Evolutionary conservation across 768 basidiomycete genomes (phyloP), one percentile per base, ranked within the genome.

Genomic region (Hemileccinum rubropunctum): DNA sequence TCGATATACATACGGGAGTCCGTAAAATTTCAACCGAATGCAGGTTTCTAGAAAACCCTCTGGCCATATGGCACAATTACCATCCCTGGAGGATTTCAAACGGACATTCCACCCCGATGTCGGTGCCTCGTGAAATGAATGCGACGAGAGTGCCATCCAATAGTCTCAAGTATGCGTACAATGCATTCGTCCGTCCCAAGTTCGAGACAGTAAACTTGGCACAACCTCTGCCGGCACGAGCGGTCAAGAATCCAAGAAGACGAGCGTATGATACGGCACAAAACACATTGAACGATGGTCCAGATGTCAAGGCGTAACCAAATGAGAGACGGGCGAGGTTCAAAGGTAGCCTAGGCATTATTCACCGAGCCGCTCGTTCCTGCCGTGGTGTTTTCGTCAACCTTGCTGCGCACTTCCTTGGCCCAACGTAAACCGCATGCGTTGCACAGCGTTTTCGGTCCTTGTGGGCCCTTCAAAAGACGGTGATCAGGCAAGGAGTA

Each of bases 391-490:
- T 64, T 59, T 13, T 69, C 67, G 54, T 75, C 71, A 47, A 64
- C 66, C 54, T 68, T 68, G 54, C 62, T 77, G 57, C 80, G 79
- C 34, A 77, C 71, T 52, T 80, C 71, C 71, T 97, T 95, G 26
- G 94, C 94, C 91, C 92, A 95, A 47, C 94, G 79, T 35, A 98
- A 71, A 21, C 95, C 95, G 57, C 95, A 97, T 2, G 94, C 94
- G 68, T 98, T 97, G 75, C 95, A 98, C 5, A 98, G 72, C n/a
- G 95, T 97, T 73, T 98, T 99, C 1, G 95, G 93, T 32, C 95
- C 95, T 47, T 82, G 77, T 1, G 95, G 95, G 11, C 95, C 95
- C 90, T 90, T 56, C 28, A 44, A 52, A 51, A 20, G n/a, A 18
- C 4, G 21, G 21, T 56, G 54, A 60, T 50, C 44, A 54, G 74